Evolutionary conservation across 1,284 basidiomycete genomes (phyloP).

Genomic region (Grifola frondosa): DNA sequence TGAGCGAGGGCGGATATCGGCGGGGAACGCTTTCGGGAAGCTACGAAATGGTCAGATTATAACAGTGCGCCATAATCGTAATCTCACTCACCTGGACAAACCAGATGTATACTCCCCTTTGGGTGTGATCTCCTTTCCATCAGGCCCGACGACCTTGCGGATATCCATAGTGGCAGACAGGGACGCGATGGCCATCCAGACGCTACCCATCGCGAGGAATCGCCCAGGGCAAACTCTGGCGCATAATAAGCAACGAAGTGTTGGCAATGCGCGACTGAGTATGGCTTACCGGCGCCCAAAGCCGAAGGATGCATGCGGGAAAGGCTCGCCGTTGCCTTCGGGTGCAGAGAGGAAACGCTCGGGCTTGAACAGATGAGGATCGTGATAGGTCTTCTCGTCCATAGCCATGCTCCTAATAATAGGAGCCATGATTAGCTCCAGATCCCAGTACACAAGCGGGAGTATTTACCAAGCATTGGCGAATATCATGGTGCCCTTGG

Average conservation of each 20-base stretch:
- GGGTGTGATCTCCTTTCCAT: constrained; percentile 20
- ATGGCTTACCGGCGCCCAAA: constrained; percentile 24
- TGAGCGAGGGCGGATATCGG: constrained; percentile 26
- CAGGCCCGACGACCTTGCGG: constrained; percentile 14
- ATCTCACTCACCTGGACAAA: too few species aligned
- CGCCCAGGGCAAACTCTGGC: constrained; percentile 22
- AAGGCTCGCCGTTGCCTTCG: constrained; percentile 9
- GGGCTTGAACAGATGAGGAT: constrained; percentile 21
- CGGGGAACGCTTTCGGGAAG: constrained; percentile 24
- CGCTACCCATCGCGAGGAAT: constrained; percentile 22
- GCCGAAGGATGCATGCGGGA: constrained; percentile 22
- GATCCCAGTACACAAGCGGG: constrained; percentile 9
- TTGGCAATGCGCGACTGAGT: background rate
- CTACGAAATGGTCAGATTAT: too few species aligned
- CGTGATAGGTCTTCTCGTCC: constrained; percentile 20
- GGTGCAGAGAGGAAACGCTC: constrained; percentile 20
- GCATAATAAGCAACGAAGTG: background rate
- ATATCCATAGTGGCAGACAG: constrained; percentile 24
- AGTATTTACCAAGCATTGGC: constrained; percentile 22
- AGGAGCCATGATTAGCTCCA: background rate
- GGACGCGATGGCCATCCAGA: constrained; percentile 23
- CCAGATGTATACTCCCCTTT: constrained; percentile 19
- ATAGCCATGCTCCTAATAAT: constrained; percentile 19
- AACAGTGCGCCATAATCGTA: too few species aligned
- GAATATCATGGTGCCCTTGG: constrained; percentile 24